Evolutionary conservation across 1,284 basidiomycete genomes (phyloP).

Genomic region (Naganishia liquefaciens): DNA sequence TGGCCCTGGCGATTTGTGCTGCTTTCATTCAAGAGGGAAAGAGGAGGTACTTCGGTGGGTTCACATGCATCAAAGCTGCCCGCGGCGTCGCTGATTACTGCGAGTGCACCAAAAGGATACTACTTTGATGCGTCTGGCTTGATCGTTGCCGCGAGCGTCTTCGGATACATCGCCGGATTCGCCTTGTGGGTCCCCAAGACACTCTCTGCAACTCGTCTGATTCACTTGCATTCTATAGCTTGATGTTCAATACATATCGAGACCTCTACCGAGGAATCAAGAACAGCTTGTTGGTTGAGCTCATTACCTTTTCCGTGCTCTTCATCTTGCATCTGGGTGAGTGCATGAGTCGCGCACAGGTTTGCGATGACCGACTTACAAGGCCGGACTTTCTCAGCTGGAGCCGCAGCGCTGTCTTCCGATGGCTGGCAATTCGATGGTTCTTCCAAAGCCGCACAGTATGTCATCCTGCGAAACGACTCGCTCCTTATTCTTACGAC

Average conservation of each 20-base stretch:
- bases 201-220: neutral
- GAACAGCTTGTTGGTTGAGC: conserved; percentile 15
- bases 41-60: conserved; percentile 5
- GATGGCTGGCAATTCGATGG: conserved; percentile 14
- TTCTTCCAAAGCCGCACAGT: conserved; percentile 13
- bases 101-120: neutral
- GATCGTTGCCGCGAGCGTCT: conserved; percentile 12
- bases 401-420: conserved; percentile 13
- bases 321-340: conserved; percentile 19
- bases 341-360: neutral
- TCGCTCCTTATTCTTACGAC: neutral
- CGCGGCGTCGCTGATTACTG: too few relatives aligned
- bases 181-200: neutral
- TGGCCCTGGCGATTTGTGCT: conserved; percentile 17
- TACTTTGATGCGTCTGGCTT: conserved; percentile 17
- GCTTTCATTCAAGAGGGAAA: conserved; percentile 8
- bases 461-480: neutral
- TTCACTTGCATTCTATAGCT: neutral
- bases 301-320: conserved; percentile 1
- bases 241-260: conserved; percentile 10
- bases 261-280: conserved; percentile 11
- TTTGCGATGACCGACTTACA: neutral
- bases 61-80: neutral
- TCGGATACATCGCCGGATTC: neutral
- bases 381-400: neutral